Conservation (phyloP, 208 protist genomes). For the Histomonas meleagridis region DNA sequence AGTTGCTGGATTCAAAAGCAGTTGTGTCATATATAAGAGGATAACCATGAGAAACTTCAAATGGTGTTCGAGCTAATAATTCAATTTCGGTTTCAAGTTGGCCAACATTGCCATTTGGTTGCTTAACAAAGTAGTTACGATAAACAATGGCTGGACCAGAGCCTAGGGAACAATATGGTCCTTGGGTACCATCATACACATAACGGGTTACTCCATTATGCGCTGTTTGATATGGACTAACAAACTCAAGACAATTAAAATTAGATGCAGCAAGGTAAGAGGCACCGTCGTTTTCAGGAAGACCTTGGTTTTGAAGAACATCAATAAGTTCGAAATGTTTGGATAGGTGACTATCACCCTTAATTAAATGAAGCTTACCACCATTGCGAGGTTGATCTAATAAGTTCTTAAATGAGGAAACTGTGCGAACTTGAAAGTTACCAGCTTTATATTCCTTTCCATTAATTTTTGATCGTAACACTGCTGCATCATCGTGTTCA, state of each 20-base stretch:
- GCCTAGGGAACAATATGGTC: neutral
- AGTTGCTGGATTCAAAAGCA: neutral
- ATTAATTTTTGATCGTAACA: neutral
- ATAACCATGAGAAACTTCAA: neutral
- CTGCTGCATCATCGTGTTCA: neutral
- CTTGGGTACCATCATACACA: neutral
- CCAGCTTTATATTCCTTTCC: neutral
- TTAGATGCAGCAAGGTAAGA: neutral
- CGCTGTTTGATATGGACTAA: neutral
- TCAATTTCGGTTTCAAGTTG: neutral
- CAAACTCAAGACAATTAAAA: slow-evolving; percentile 26
- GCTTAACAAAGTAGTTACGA: neutral
- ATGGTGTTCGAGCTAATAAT: neutral
- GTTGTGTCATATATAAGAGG: neutral
- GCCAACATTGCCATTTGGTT: neutral
- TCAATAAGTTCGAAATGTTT: neutral
- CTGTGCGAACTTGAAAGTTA: neutral
- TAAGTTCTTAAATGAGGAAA: neutral
- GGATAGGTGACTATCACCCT: neutral
- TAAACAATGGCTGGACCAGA: neutral
- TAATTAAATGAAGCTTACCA: neutral
- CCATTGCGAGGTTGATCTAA: no score
- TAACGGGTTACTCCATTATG: neutral
- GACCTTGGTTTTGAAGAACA: neutral
- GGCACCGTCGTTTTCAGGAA: neutral